Evolutionary conservation across 2,329 filamentous ascomycete genomes (phyloP).

Genomic region (Aspergillus melleus): DNA sequence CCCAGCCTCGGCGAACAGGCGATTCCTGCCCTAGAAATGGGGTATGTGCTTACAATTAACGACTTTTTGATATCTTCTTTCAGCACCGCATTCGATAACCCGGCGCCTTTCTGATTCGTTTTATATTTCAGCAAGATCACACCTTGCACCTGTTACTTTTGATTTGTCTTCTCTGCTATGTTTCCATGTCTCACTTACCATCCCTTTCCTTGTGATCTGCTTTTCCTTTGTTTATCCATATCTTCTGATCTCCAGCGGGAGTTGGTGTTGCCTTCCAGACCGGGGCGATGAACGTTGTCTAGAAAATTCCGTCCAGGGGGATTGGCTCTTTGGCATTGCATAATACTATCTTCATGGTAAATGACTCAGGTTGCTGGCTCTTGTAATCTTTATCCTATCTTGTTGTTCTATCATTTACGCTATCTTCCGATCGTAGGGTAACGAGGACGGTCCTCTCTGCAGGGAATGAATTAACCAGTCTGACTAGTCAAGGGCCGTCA

Average conservation of each 20-base stretch:
- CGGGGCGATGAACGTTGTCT: constrained; percentile 17
- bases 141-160: neutral
- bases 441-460: neutral
- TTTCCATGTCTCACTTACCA: neutral
- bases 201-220: constrained; percentile 4
- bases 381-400: neutral
- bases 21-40: neutral
- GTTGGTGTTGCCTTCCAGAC: constrained; percentile 31
- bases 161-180: neutral
- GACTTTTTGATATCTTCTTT: constrained; percentile 24
- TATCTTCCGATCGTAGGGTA: too few relatives aligned
- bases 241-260: constrained; percentile 33
- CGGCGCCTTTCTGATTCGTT: constrained; percentile 24
- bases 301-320: constrained; percentile 8
- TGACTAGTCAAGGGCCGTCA: neutral
- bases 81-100: constrained; percentile 31
- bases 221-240: constrained; percentile 18
- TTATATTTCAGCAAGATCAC: neutral
- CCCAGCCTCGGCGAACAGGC: constrained; percentile 5
- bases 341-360: constrained; percentile 5
- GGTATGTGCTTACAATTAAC: constrained; percentile 20
- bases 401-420: too few relatives aligned
- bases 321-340: constrained; percentile 7
- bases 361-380: neutral
- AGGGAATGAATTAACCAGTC: neutral